A percentile compares a stretch with the other conserved stretches of the same genome.
These are phyloP conservation scores for Trichoderma sp. DNA, from an alignment of 2,329 filamentous ascomycete species.

Conservation along the genomic window DNA sequence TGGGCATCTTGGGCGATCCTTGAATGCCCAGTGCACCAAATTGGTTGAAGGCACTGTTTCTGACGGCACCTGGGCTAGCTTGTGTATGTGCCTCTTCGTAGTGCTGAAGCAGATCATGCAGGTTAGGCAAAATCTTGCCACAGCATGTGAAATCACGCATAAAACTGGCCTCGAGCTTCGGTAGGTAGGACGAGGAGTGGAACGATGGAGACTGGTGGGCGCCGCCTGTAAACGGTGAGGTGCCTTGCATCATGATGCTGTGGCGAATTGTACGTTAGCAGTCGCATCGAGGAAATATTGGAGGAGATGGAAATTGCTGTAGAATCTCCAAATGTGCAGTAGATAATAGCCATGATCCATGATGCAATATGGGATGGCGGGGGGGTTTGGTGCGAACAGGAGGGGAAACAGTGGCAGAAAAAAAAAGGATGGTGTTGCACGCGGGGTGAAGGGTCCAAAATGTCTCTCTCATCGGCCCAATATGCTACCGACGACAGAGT, in stretches of 20 bases:
- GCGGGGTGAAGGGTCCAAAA: slow-evolving; percentile 15
- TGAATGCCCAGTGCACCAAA: slow-evolving; percentile 38
- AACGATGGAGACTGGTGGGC: slow-evolving; percentile 88
- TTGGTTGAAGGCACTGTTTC: slow-evolving; percentile 42
- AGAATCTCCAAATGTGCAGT: background rate
- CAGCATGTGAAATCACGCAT: slow-evolving; percentile 98
- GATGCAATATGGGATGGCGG: slow-evolving; percentile 1
- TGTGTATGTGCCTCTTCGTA: slow-evolving; percentile 94
- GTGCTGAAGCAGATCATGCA: slow-evolving; percentile 93
- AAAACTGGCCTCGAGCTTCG: slow-evolving; percentile 94
- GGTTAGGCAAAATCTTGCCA: slow-evolving; percentile 79
- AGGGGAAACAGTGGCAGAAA: background rate
- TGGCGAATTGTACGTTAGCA: slow-evolving; percentile 23
- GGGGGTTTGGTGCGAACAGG: background rate
- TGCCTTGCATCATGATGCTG: slow-evolving; percentile 93
- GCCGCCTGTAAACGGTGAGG: slow-evolving; percentile 70
- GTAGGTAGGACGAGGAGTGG: slow-evolving; percentile 93
- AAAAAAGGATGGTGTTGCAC: background rate
- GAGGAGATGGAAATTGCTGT: background rate
- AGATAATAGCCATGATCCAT: background rate
- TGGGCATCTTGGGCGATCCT: slow-evolving; percentile 33
- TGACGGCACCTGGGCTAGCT: slow-evolving; percentile 46
- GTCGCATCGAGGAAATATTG: background rate
- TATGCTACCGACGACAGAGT: background rate
- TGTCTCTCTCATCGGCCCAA: background rate